Conservation (phyloP, 2,329 filamentous ascomycete species). For the Xylaria sp. region DNA sequence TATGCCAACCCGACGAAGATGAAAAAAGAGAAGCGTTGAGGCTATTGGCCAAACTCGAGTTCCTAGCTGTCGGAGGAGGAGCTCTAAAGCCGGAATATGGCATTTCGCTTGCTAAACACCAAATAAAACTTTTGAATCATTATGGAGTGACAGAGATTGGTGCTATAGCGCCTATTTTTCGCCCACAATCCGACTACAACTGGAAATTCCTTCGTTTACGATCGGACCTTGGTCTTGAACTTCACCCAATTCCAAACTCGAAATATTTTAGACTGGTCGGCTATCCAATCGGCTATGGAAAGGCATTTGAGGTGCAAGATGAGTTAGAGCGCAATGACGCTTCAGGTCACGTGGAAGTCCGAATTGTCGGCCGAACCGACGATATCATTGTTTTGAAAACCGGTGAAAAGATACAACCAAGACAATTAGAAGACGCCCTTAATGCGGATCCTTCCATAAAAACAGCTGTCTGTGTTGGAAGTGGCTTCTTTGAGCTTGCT, state of each 20-base stretch:
- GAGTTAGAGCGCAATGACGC: slow-evolving; percentile 46
- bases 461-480: slow-evolving; percentile 35
- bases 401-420: slow-evolving; percentile 38
- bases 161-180: slow-evolving; percentile 49
- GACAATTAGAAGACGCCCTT: slow-evolving; percentile 31
- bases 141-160: slow-evolving; percentile 52
- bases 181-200: slow-evolving; percentile 47
- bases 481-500: slow-evolving; percentile 37
- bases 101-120: slow-evolving; percentile 37
- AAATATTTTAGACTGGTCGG: slow-evolving; percentile 44
- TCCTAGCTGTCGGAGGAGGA: slow-evolving; percentile 50
- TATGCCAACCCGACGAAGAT: slow-evolving; percentile 22
- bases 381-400: slow-evolving; percentile 40
- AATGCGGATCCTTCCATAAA: slow-evolving; percentile 20
- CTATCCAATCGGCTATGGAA: slow-evolving; percentile 45
- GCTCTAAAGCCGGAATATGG: slow-evolving; percentile 45
- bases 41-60: slow-evolving; percentile 41
- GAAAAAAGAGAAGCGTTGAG: slow-evolving; percentile 24
- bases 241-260: slow-evolving; percentile 39
- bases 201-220: slow-evolving; percentile 49
- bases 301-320: slow-evolving; percentile 50
- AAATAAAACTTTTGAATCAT: slow-evolving; percentile 50
- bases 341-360: slow-evolving; percentile 38
- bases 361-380: slow-evolving; percentile 50
- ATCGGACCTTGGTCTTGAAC: slow-evolving; percentile 47